Percentiles rank a stretch among this genome's conserved stretches.
These are phyloP conservation scores for Hylodesmum podocarpum DNA, from an alignment of 306 rosid genomes.

Conservation along the genomic window DNA sequence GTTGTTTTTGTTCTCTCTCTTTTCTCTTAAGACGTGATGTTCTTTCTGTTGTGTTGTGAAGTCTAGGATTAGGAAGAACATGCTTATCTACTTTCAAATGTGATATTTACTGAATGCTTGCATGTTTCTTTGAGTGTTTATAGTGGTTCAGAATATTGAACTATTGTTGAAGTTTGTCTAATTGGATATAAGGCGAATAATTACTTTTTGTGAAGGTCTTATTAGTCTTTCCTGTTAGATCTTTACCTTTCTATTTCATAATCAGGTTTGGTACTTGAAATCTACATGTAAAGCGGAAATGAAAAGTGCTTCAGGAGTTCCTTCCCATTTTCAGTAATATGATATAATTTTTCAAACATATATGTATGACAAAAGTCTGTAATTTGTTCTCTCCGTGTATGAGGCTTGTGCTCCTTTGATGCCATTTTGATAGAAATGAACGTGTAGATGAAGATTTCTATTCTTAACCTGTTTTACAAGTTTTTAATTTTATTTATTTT, in stretches of 20 bases:
- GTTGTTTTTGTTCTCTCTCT: neutral
- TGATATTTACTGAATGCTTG: neutral
- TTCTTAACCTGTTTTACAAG: neutral
- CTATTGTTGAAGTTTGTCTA: neutral
- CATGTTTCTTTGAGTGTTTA: neutral
- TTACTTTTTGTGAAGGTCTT: neutral
- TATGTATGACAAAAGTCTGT: neutral
- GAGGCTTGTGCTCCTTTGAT: neutral
- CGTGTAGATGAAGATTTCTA: neutral
- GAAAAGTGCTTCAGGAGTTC: neutral
- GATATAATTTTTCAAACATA: neutral
- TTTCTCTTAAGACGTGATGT: slow-evolving; percentile 4
- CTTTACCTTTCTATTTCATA: slow-evolving; percentile 10
- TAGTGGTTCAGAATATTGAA: neutral
- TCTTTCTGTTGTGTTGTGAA: slow-evolving; percentile 5
- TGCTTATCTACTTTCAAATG: neutral
- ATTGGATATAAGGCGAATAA: neutral
- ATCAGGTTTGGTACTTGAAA: neutral
- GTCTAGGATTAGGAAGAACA: neutral
- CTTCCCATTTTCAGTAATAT: neutral
- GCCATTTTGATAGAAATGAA: neutral
- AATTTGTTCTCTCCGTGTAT: neutral
- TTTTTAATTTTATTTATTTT: neutral
- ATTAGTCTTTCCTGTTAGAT: neutral
- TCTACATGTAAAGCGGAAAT: neutral